These are phyloP conservation scores for Metschnikowia amazonensis DNA, from an alignment of 805 yeast species.

Conservation along the genomic window DNA sequence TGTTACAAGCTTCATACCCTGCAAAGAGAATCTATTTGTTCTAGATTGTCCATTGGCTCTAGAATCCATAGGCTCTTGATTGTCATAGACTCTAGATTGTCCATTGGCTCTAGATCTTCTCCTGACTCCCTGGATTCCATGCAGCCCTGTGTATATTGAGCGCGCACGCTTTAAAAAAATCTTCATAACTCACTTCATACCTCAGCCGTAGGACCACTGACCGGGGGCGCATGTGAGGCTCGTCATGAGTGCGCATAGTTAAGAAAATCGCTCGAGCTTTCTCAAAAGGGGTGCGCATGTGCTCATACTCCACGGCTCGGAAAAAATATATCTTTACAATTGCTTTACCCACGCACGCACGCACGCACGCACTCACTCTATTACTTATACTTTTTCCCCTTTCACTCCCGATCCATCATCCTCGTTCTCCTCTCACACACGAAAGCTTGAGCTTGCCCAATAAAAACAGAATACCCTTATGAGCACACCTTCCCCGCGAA, in stretches of 20 bases:
- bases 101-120: too few species aligned
- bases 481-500: conserved; percentile 25
- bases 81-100: too few species aligned
- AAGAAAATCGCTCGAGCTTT: background rate
- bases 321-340: background rate
- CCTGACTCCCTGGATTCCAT: background rate
- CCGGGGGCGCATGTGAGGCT: background rate
- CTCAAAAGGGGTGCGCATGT: background rate
- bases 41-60: too few species aligned
- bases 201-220: background rate
- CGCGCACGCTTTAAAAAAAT: background rate
- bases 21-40: too few species aligned
- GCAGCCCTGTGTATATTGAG: background rate
- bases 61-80: too few species aligned
- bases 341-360: background rate
- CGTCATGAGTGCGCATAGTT: background rate
- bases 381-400: background rate
- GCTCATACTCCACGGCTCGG: background rate
- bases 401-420: background rate
- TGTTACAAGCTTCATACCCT: too few species aligned
- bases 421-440: background rate
- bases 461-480: conserved; percentile 7
- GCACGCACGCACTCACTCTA: background rate
- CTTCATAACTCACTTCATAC: background rate
- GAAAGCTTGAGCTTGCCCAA: background rate